These are phyloP conservation scores for Odontarrhena argentea DNA, from an alignment of 345 rosid genomes.

Conservation along the genomic window DNA sequence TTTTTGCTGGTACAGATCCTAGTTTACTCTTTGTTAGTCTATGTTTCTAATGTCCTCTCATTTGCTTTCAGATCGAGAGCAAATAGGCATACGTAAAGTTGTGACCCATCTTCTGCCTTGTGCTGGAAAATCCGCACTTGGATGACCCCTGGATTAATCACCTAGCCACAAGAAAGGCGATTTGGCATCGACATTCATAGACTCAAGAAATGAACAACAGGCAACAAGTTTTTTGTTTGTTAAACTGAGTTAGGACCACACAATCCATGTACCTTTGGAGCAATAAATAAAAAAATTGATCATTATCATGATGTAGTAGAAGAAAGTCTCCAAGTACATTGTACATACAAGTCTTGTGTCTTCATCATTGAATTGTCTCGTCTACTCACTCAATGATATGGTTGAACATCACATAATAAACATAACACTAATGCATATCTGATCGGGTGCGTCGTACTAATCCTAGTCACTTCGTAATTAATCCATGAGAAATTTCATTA, in stretches of 20 bases:
- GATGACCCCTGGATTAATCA: not conserved
- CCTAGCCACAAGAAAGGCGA: slow-evolving; percentile 1
- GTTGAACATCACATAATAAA: too few species aligned
- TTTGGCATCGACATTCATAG: not conserved
- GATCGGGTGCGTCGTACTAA: too few species aligned
- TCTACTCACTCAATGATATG: too few species aligned
- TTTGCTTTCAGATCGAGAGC: slow-evolving; percentile 20
- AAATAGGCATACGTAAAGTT: not conserved
- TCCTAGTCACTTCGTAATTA: too few species aligned
- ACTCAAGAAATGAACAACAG: not conserved
- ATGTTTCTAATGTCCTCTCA: not conserved
- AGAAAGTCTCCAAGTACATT: not conserved
- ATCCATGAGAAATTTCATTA: too few species aligned
- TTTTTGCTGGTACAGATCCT: not conserved
- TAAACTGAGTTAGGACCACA: not conserved
- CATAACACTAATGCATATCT: too few species aligned
- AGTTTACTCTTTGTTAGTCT: slow-evolving; percentile 8
- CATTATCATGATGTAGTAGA: not conserved
- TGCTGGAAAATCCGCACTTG: not conserved
- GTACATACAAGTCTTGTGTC: too few species aligned
- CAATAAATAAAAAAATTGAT: not conserved
- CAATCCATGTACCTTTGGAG: not conserved
- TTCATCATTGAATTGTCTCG: too few species aligned
- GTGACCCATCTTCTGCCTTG: slow-evolving; percentile 2
- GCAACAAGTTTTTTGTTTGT: slow-evolving; percentile 5